These are phyloP conservation scores for Rhodotorula glutinis DNA, from an alignment of 1,284 basidiomycete genomes.

Conservation along the genomic window DNA sequence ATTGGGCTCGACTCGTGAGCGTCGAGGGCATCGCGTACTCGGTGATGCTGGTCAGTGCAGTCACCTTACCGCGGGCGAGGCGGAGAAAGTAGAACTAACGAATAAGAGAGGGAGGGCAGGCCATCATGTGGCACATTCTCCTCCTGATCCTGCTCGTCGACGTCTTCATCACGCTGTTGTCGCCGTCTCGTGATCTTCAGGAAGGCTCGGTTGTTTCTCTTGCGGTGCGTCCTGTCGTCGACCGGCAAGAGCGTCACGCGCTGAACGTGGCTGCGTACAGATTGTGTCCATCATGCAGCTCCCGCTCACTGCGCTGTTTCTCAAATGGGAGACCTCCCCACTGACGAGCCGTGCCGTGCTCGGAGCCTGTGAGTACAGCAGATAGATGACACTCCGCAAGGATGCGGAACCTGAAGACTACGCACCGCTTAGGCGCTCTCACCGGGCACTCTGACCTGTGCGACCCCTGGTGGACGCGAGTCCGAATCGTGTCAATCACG, in stretches of 20 bases:
- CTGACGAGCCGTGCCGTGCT: constrained; percentile 5
- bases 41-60: background rate
- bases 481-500: background rate
- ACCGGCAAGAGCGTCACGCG: no score
- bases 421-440: background rate
- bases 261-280: no score
- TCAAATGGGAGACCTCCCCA: constrained; percentile 18
- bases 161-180: constrained; percentile 10
- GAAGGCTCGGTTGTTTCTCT: constrained; percentile 19
- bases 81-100: no score
- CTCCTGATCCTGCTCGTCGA: constrained; percentile 19
- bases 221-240: constrained; percentile 5
- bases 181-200: constrained; percentile 22
- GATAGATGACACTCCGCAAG: no score
- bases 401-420: no score
- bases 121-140: constrained; percentile 9
- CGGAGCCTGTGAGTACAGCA: constrained; percentile 5
- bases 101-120: no score
- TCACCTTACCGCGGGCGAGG: no score
- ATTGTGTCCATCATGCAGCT: constrained; percentile 23
- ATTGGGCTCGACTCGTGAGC: background rate
- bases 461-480: constrained; percentile 1
- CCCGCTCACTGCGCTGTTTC: constrained; percentile 14
- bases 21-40: constrained; percentile 11
- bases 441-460: background rate